Base-by-base conservation (phyloP, 1,139 yeast species). In the Protomyces arabidopsidicola region DNA sequence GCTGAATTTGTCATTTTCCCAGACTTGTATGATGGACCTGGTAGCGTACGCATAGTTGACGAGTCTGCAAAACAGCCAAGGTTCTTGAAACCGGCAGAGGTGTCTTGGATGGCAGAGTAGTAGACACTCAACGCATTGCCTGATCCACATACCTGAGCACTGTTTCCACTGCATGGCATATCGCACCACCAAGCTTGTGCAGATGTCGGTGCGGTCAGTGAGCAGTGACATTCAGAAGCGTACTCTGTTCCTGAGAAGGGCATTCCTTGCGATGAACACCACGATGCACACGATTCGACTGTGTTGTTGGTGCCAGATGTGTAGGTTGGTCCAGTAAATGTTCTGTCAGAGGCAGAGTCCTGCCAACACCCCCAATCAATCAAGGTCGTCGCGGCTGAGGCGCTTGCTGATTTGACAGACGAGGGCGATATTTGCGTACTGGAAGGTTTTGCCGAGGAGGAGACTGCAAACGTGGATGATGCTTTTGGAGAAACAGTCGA, bases 291-390 rank as follows among this genome's bases (percentile, higher is more conserved):
- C 10, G 45, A 16, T 35, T 60, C 58, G 16, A 39, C 35, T 16
- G 63, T 53, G 58, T 53, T 60, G 53, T 48, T 22, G 38, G 27
- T 45, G 10, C 57, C 31, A 16, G 42, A 45, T 12, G 54, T 48
- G 36, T 53, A 53, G 5, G 38, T 18, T 2, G 63, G 39, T 6
- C 63, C 63, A n/a, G 45, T 53, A 8, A 60, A 34, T 14, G 63
- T 54, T n/a, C 63, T 58, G 24, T 36, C 55, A 20, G 48, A 24
- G 4, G 62, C 16, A 3, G 56, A 51, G 18, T 58, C 62, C 50
- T 58, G 53, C 62, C 62, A 58, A 39, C 62, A 58, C 2, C 62
- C 62, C 27, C 53, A 48, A 31, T 58, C 62, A 20, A 58, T 58
- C 31, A 27, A 52, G 20, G 55, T 27, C 12, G 56, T 22, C 20